Conservation (phyloP, 306 rosid species). For the Vigna hirtella region DNA sequence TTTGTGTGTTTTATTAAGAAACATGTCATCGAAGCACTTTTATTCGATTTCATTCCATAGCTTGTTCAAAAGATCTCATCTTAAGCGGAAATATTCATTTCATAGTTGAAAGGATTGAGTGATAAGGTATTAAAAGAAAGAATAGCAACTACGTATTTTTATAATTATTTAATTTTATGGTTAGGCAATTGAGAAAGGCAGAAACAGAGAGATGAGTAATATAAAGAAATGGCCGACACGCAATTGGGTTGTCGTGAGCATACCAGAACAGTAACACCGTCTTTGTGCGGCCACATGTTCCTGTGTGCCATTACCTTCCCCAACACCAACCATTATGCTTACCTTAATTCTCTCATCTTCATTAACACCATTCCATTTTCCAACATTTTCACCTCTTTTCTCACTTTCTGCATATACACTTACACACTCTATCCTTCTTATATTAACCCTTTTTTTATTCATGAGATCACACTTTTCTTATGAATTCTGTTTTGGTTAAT, state of each 20-base stretch:
- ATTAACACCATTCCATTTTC: neutral
- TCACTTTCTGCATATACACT: too few relatives aligned
- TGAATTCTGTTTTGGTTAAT: too few relatives aligned
- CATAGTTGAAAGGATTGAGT: neutral
- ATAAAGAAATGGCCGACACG: conserved; percentile 53
- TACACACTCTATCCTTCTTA: too few relatives aligned
- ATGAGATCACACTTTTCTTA: too few relatives aligned
- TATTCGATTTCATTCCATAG: too few relatives aligned
- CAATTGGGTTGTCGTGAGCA: conserved; percentile 48
- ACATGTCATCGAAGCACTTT: too few relatives aligned
- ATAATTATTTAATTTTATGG: neutral
- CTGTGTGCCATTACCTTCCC: conserved; percentile 49
- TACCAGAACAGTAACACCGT: conserved; percentile 52
- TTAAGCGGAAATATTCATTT: neutral
- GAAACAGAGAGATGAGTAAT: neutral
- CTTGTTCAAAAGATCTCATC: neutral
- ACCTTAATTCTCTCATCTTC: neutral
- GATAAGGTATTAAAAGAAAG: neutral
- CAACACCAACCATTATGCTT: conserved; percentile 51
- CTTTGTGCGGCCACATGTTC: conserved; percentile 55
- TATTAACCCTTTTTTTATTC: too few relatives aligned
- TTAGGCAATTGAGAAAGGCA: conserved; percentile 10
- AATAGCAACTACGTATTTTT: neutral
- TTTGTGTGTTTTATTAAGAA: too few relatives aligned
- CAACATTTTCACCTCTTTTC: neutral